These are phyloP conservation scores for Oryza officinalis DNA, from an alignment of 176 grass and related monocot species.

Conservation along the genomic window DNA sequence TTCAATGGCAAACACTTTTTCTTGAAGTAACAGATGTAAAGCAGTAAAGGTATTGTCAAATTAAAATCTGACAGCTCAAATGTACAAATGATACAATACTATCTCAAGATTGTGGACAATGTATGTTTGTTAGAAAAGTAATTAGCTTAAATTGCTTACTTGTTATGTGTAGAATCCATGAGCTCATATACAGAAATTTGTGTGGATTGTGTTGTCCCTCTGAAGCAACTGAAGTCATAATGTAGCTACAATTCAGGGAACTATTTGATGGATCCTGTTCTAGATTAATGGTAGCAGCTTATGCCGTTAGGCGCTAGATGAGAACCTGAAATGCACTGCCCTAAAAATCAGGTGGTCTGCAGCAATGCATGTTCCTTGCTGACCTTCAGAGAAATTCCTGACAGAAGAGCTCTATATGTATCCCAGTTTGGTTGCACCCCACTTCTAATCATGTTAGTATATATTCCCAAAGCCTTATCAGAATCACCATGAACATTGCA, in stretches of 20 bases:
- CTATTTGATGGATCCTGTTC: background rate
- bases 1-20: background rate
- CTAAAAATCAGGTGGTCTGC: constrained; percentile 41
- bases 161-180: background rate
- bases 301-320: background rate
- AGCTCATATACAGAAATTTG: background rate
- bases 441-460: constrained; percentile 56
- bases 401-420: constrained; percentile 64
- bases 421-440: constrained; percentile 54
- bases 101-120: background rate
- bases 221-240: background rate
- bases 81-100: background rate
- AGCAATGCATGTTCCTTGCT: constrained; percentile 34
- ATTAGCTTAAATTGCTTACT: constrained; percentile 16
- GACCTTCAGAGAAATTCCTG: constrained; percentile 42
- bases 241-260: background rate
- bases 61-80: background rate
- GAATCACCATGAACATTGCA: constrained; percentile 53
- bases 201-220: background rate
- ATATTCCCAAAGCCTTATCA: constrained; percentile 49
- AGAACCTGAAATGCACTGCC: background rate
- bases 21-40: background rate
- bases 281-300: background rate
- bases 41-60: background rate
- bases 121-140: background rate